Percentiles rank a stretch among this genome's conserved stretches.
phyloP scores from a whole-genome alignment of 2,329 filamentous ascomycete species.

The Penicillium sp. region DNA sequence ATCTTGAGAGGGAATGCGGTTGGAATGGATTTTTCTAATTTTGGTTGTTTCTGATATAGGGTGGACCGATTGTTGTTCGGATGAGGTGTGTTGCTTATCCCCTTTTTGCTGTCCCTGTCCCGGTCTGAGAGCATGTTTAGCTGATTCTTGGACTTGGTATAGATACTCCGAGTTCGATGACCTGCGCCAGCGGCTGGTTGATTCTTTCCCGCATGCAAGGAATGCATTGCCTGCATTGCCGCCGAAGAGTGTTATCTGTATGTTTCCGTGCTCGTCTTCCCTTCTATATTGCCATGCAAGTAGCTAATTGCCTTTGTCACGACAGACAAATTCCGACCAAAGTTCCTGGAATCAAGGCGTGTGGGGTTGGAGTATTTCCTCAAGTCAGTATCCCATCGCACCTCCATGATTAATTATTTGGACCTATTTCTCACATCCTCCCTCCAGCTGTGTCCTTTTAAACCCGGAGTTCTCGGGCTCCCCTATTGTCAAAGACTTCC shows the following conservation, averaged over 20 bases:
- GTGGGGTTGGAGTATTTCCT: conserved; percentile 86
- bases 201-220: conserved; percentile 78
- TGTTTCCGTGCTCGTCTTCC: conserved; percentile 29
- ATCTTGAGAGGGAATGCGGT: neutral
- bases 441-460: conserved; percentile 73
- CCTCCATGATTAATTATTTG: neutral
- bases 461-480: conserved; percentile 93
- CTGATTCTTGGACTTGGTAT: conserved; percentile 18
- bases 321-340: conserved; percentile 66
- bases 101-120: neutral
- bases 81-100: conserved; percentile 49
- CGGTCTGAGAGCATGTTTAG: neutral
- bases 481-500: conserved; percentile 86
- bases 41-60: conserved; percentile 34
- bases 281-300: neutral
- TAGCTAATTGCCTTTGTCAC: conserved; percentile 6
- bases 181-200: conserved; percentile 68
- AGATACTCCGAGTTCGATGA: conserved; percentile 93
- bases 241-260: conserved; percentile 85
- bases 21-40: conserved; percentile 1
- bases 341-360: conserved; percentile 81
- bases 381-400: conserved; percentile 60
- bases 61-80: conserved; percentile 56
- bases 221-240: conserved; percentile 86
- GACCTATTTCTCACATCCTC: conserved; percentile 5